phyloP scores from a whole-genome alignment of 2,329 filamentous ascomycete genomes.

The Dactylonectria macrodidyma region DNA sequence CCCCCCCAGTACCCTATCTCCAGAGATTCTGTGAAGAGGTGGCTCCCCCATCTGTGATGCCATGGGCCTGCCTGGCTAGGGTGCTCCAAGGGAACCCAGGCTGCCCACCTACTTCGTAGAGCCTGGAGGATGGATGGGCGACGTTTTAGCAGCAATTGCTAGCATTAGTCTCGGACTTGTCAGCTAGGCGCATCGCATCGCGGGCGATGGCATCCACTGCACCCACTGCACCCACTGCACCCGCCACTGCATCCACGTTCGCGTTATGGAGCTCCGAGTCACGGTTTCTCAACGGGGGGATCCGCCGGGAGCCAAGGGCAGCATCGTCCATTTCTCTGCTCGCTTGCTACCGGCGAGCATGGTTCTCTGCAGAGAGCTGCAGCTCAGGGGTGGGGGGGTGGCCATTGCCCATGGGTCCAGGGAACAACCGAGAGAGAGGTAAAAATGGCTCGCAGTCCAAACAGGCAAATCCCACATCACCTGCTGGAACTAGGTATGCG shows the following conservation, averaged over 20 bases:
- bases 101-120: neutral
- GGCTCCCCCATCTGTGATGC: neutral
- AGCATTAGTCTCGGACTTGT: conserved; percentile 15
- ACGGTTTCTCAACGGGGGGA: conserved; percentile 12
- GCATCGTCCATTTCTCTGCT: neutral
- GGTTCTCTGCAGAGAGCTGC: neutral
- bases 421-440: too few relatives aligned
- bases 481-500: neutral
- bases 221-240: conserved; percentile 1
- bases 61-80: conserved; percentile 7
- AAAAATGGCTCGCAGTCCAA: neutral
- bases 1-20: neutral
- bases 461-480: neutral
- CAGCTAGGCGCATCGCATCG: conserved; percentile 23
- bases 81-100: neutral
- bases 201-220: conserved; percentile 21
- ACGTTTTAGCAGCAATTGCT: conserved; percentile 24
- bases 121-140: neutral
- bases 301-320: conserved; percentile 9
- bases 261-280: neutral
- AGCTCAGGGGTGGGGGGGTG: neutral
- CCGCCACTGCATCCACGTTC: too few relatives aligned
- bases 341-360: conserved; percentile 4
- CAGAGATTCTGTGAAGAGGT: neutral
- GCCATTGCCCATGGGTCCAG: neutral